Conservation (phyloP, 2,329 filamentous ascomycete species). For the Zasmidium angulare region DNA sequence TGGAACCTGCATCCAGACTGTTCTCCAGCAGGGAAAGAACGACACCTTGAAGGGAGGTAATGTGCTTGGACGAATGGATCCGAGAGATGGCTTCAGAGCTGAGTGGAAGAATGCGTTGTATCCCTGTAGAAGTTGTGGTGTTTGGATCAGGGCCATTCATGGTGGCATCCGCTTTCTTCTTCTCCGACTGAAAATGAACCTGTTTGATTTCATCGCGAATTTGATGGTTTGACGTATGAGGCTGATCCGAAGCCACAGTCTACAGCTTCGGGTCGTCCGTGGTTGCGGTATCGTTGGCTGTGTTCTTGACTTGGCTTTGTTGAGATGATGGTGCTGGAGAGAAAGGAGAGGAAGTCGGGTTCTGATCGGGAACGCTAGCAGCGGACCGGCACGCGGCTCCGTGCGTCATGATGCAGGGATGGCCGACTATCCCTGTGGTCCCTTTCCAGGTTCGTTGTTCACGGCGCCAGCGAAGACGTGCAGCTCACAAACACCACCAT, state of each 20-base stretch:
- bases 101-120: slow-evolving; percentile 28
- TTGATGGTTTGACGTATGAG: no score
- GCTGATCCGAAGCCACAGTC: not conserved
- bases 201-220: not conserved
- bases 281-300: not conserved
- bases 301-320: not conserved
- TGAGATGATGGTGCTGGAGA: not conserved
- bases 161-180: slow-evolving; percentile 32
- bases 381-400: not conserved
- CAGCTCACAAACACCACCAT: not conserved
- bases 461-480: not conserved
- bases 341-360: not conserved
- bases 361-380: not conserved
- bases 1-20: slow-evolving; percentile 75
- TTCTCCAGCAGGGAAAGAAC: slow-evolving; percentile 76
- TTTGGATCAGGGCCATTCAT: slow-evolving; percentile 34
- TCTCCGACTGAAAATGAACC: not conserved
- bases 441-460: not conserved
- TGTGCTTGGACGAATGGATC: slow-evolving; percentile 79
- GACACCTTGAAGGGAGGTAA: slow-evolving; percentile 72
- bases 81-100: slow-evolving; percentile 49
- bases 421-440: not conserved
- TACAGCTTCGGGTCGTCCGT: not conserved
- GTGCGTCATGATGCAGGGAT: not conserved
- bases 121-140: not conserved